Evolutionary conservation across 768 basidiomycete genomes (phyloP).

Genomic region (Mycena alexandri): DNA sequence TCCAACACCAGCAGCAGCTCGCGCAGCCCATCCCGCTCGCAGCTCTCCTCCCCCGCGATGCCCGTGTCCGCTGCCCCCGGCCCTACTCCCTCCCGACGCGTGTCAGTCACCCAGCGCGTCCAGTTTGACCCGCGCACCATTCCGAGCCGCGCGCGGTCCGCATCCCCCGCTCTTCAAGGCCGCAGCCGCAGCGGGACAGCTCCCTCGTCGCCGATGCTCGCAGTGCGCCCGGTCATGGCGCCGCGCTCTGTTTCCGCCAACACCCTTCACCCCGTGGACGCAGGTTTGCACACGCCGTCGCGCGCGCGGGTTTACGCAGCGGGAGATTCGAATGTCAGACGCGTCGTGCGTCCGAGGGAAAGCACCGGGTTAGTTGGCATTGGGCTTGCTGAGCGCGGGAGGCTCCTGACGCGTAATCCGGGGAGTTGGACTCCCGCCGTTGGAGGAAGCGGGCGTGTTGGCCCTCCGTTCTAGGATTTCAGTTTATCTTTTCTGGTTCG

Average conservation of each 20-base stretch:
- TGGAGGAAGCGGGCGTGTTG: neutral
- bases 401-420: slow-evolving; percentile 32
- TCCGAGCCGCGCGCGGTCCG: slow-evolving; percentile 2
- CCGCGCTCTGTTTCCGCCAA: slow-evolving; percentile 36
- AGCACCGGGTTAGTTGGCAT: slow-evolving; percentile 16
- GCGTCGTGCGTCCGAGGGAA: slow-evolving; percentile 20
- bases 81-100: neutral
- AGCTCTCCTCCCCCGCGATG: slow-evolving; percentile 3
- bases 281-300: slow-evolving; percentile 24
- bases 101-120: neutral
- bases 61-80: slow-evolving; percentile 8
- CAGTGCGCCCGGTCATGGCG: slow-evolving; percentile 29
- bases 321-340: slow-evolving; percentile 20
- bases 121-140: slow-evolving; percentile 16
- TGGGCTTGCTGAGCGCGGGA: slow-evolving; percentile 34
- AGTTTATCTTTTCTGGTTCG: neutral
- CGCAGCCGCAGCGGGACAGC: slow-evolving; percentile 25
- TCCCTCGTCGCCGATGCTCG: slow-evolving; percentile 14
- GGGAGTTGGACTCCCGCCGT: neutral
- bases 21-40: neutral
- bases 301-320: slow-evolving; percentile 27
- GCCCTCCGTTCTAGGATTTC: slow-evolving; percentile 23
- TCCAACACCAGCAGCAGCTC: slow-evolving; percentile 14
- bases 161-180: slow-evolving; percentile 1
- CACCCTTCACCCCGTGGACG: slow-evolving; percentile 29